Base-by-base conservation (phyloP, 495 filamentous ascomycete species). In the Annulohypoxylon nitens region DNA sequence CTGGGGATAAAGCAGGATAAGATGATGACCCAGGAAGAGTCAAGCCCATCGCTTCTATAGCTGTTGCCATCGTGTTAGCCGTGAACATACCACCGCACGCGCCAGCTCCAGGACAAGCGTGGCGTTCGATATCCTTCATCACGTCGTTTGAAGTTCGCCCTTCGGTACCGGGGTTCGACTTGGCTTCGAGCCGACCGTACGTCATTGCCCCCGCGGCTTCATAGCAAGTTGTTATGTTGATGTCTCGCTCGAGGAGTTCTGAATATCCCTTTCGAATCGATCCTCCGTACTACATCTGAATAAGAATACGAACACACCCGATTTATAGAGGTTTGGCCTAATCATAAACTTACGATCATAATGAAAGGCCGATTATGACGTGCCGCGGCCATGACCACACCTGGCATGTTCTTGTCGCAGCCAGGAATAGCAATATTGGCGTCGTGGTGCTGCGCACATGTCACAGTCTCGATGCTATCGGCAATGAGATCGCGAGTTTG, bases 351-450 rank as follows among this genome's bases (percentile, higher is more conserved):
- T 61, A 78, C 77, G 58, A 89, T 86, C 86, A 89, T 88, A 65
- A 89, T 76, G 68, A 89, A 89, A 4, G 96, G 96, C 14, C 95
- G 89, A 82, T 99, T 98, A 81, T 97, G 94, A 45, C 96, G 88
- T 11, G 94, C 93, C 80, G 87, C 87, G 0, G 86, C 87, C 83
- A 88, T 88, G 48, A 88, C 74, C 2, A 87, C 85, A 66, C 96
- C 96, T 1, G 96, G 96, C 96, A 99, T 99, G 75, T 99, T 99
- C 86, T 99, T 99, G 81, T 99, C 96, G 77, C 96, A 99, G 9
- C 96, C 96, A 1, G 96, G 94, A 70, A 99, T 95, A 25, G 93
- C 89, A 75, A 99, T 95, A 78, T 94, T 97, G 62, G 96, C 96
- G 73, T 99, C 96, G 79, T 99, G 94, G 61, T 89, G 91, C 79